Conservation (phyloP, 106 monocot genomes). For the Acanthochlamys bracteata region DNA sequence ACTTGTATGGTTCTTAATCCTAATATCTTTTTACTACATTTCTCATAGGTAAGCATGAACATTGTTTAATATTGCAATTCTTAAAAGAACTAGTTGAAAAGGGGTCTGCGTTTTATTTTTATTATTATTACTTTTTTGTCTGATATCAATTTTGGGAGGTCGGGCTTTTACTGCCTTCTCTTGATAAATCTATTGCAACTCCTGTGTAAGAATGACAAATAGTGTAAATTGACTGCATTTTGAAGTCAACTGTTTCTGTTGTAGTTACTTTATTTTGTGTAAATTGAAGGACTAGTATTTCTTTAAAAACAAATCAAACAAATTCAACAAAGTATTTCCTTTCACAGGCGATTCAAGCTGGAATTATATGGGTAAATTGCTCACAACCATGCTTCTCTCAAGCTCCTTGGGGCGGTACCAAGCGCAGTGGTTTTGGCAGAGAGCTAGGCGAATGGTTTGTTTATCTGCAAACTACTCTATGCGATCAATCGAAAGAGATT, state of each 20-base stretch:
- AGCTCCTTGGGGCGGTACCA: constrained; percentile 97
- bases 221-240: too few relatives aligned
- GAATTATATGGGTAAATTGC: constrained; percentile 88
- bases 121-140: too few relatives aligned
- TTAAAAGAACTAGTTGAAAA: neutral
- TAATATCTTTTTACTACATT: neutral
- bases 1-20: neutral
- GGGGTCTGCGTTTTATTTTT: too few relatives aligned
- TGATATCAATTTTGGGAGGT: too few relatives aligned
- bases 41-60: neutral
- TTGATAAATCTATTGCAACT: too few relatives aligned
- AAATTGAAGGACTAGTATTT: neutral
- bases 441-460: constrained; percentile 92
- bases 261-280: neutral
- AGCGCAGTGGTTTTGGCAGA: constrained; percentile 94
- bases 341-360: constrained; percentile 61
- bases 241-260: too few relatives aligned
- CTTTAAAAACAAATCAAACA: neutral
- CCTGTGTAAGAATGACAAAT: too few relatives aligned
- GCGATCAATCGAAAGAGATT: neutral
- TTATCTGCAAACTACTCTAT: neutral
- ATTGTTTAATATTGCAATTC: neutral
- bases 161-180: too few relatives aligned
- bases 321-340: neutral
- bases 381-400: constrained; percentile 89